Evolutionary conservation across 2,329 filamentous ascomycete genomes (phyloP).

Genomic region (Domatiomyces globalis): DNA sequence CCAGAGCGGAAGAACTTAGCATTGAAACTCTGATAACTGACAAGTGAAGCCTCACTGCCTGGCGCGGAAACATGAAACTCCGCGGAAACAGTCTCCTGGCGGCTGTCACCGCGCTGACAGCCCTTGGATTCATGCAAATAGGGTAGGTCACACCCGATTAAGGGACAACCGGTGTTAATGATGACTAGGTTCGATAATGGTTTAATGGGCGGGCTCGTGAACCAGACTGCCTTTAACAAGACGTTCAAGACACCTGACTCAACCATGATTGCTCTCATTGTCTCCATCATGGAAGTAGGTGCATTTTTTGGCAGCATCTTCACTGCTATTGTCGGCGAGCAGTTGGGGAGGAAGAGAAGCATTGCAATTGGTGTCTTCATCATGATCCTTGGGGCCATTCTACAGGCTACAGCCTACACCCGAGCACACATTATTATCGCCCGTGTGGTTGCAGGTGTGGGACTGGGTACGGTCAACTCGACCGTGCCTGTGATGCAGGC

Average conservation of each 20-base stretch:
- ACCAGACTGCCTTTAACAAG: slow-evolving; percentile 7
- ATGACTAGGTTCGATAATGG: slow-evolving; percentile 27
- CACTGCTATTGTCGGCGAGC: slow-evolving; percentile 30
- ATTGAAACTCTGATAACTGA: background rate
- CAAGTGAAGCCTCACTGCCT: background rate
- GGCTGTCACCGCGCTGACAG: slow-evolving; percentile 33
- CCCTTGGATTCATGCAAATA: slow-evolving; percentile 36
- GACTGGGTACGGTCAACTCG: slow-evolving; percentile 34
- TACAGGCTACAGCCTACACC: slow-evolving; percentile 33
- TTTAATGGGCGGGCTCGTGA: slow-evolving; percentile 29
- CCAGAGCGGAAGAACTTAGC: background rate
- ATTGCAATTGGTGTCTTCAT: slow-evolving; percentile 31
- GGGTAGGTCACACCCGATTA: slow-evolving; percentile 21
- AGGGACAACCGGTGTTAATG: background rate
- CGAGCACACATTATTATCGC: slow-evolving; percentile 34
- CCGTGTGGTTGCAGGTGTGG: slow-evolving; percentile 35
- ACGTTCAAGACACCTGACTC: slow-evolving; percentile 29
- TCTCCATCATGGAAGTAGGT: slow-evolving; percentile 27
- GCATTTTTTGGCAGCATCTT: slow-evolving; percentile 30
- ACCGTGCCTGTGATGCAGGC: slow-evolving; percentile 34
- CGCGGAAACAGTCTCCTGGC: slow-evolving; percentile 28
- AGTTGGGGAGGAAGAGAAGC: slow-evolving; percentile 31
- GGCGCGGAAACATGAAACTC: slow-evolving; percentile 5
- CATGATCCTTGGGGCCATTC: slow-evolving; percentile 33
- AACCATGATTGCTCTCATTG: slow-evolving; percentile 32